phyloP scores from a whole-genome alignment of 495 filamentous ascomycete species.

The Viridothelium virens region DNA sequence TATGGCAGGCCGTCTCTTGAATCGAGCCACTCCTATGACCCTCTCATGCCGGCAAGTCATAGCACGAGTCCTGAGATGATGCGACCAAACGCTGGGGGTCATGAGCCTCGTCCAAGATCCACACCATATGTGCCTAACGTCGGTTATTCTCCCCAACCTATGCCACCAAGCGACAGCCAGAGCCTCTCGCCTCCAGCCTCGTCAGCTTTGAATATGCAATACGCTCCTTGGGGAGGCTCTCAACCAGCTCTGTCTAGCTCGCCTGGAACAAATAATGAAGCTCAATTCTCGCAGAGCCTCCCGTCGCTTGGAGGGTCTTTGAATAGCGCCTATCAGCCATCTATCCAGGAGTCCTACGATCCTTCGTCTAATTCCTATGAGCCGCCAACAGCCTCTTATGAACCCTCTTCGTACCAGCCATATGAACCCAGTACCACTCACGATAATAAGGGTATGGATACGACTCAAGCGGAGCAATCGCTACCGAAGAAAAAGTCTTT shows the following conservation, averaged over 20 bases:
- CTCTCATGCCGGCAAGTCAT: constrained; percentile 4
- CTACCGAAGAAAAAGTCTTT: constrained; percentile 68
- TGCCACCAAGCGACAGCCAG: neutral
- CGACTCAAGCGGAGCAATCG: constrained; percentile 42
- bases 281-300: neutral
- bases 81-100: neutral
- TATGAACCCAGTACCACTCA: constrained; percentile 41
- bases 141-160: neutral
- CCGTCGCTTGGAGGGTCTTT: neutral
- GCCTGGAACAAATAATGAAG: neutral
- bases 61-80: constrained; percentile 4
- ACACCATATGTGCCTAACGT: neutral
- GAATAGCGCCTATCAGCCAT: neutral
- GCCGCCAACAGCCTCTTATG: constrained; percentile 29
- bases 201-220: neutral
- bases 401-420: constrained; percentile 31
- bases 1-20: constrained; percentile 6
- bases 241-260: neutral
- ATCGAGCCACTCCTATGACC: neutral
- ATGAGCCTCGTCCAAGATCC: constrained; percentile 1
- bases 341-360: constrained; percentile 27
- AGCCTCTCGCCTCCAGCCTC: neutral
- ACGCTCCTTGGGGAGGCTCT: neutral
- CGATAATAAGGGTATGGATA: constrained; percentile 37
- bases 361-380: constrained; percentile 43